These are phyloP conservation scores for Diaporthe vaccinii DNA, from an alignment of 2,329 filamentous ascomycete genomes.

Conservation along the genomic window DNA sequence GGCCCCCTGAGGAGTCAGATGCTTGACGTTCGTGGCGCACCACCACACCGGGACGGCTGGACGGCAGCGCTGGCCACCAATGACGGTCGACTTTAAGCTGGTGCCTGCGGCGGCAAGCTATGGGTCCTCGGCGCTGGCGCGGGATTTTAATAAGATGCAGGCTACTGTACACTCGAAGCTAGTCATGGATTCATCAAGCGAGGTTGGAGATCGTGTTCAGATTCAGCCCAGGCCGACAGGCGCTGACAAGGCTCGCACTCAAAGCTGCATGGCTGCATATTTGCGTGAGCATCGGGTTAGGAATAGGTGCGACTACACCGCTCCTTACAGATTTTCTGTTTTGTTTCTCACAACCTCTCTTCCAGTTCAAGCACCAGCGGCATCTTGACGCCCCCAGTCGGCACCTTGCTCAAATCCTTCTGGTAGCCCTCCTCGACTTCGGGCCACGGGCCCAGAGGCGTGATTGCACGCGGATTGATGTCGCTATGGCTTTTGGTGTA, in stretches of 20 bases:
- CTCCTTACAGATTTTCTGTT: not conserved
- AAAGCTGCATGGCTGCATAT: not conserved
- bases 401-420: slow-evolving; percentile 61
- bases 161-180: not conserved
- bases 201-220: not conserved
- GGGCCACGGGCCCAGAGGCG: slow-evolving; percentile 72
- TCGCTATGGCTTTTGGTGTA: slow-evolving; percentile 69
- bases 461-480: slow-evolving; percentile 73
- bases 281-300: not conserved
- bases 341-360: slow-evolving; percentile 28
- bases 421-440: slow-evolving; percentile 67
- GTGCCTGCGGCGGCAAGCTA: slow-evolving; percentile 26
- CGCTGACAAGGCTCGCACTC: not conserved
- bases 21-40: slow-evolving; percentile 32
- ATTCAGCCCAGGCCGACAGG: not conserved
- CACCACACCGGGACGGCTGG: not conserved
- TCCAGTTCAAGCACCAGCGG: slow-evolving; percentile 54
- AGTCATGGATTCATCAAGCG: not conserved
- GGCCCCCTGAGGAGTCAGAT: slow-evolving; percentile 1
- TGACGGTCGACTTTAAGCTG: slow-evolving; percentile 32
- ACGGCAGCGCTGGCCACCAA: slow-evolving; percentile 15
- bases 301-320: too few relatives aligned
- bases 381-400: slow-evolving; percentile 61
- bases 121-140: slow-evolving; percentile 21
- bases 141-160: slow-evolving; percentile 7